Base-by-base conservation (phyloP, 257 asterid species). In the Marsdenia floribunda region DNA sequence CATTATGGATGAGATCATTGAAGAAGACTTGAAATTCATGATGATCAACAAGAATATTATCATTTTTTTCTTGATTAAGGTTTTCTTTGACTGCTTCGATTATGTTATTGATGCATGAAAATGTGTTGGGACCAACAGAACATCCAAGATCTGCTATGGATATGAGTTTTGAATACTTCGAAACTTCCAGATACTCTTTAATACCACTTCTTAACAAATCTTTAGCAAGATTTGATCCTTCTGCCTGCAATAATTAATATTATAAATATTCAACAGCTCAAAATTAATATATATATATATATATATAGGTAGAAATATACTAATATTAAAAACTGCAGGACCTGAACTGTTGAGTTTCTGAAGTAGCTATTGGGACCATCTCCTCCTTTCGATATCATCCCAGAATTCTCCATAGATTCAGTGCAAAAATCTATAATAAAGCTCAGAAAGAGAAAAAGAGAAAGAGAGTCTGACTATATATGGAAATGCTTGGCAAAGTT, bases 91-190 rank as follows among this genome's bases (percentile, higher is more conserved):
- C 75, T 38, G 89, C 86, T 68, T 77, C 71, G 4, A 74, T 82
- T 72, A 88, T 83, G 13, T 70, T 83, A 57, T 75, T 81, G 73
- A 83, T 76, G 7, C 86, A 85, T 10, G 83, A 83, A 44, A 89
- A 81, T 18, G 89, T 82, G 82, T 87, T 87, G 21, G 76, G 80
- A 10, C 91, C 95, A 5, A 83, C 81, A 18, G 88, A 86, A 73
- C 90, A 85, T 52, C 93, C 93, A 18, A 85, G 85, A 59, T 86
- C 90, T 35, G 87, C 93, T 55, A 85, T 80, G 52, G 67, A 75
- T 40, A 75, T 35, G 24, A 75, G 0, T 6, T 6, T 26, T 42
- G 54, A 21, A 12, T 52, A 38, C 16, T 50, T 52, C 2, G 15
- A 7, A 0, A 75, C 13, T 64, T 75, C 73, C 15, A 75, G 55